Conservation (phyloP, 306 rosid genomes). For the Citrullus amarus region DNA sequence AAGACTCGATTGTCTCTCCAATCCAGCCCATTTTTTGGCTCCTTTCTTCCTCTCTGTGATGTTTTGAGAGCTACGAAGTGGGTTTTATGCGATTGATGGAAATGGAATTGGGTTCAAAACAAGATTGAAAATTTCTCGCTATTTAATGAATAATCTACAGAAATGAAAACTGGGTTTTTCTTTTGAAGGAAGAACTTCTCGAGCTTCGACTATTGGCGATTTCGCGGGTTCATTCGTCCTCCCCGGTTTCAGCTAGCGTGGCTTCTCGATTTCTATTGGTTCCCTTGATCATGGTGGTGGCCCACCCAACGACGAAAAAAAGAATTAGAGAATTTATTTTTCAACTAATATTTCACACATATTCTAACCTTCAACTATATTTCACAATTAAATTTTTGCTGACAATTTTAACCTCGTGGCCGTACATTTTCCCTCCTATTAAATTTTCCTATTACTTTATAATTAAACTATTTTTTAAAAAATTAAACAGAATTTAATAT, state of each 20-base stretch:
- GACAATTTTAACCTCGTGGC: no score
- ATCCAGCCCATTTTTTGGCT: slow-evolving; percentile 45
- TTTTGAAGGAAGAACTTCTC: not conserved
- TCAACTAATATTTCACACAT: no score
- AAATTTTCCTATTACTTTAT: no score
- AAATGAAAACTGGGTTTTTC: not conserved
- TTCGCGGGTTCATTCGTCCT: not conserved
- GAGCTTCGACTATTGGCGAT: not conserved
- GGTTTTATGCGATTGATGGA: not conserved
- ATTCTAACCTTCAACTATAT: no score
- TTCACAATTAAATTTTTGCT: no score
- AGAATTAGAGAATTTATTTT: no score
- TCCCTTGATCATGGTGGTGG: not conserved
- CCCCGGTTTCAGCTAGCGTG: not conserved
- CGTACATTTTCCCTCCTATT: no score
- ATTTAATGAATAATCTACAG: not conserved
- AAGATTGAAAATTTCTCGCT: not conserved
- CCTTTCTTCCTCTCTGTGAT: not conserved
- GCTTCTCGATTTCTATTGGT: not conserved
- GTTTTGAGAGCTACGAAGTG: not conserved
- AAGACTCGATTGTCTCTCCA: slow-evolving; percentile 30
- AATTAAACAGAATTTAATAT: no score
- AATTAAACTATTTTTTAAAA: no score
- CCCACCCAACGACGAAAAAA: not conserved
- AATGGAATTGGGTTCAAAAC: not conserved